Conservation (phyloP, 805 yeast species). For the Millerozyma miso region DNA sequence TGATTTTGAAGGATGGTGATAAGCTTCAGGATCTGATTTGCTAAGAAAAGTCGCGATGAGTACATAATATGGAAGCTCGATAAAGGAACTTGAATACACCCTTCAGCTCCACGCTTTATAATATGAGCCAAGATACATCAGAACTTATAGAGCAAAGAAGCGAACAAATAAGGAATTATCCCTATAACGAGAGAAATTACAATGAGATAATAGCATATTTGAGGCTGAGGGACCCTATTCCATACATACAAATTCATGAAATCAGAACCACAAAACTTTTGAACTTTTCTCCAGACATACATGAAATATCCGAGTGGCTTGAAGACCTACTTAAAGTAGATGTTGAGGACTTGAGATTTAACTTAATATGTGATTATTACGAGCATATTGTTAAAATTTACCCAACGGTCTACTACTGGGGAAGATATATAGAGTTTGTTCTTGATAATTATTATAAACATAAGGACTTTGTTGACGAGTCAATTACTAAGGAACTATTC, state of each 20-base stretch:
- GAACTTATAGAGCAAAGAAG: conserved; percentile 8
- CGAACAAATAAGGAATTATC: conserved; percentile 8
- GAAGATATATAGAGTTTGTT: conserved; percentile 14
- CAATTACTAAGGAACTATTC: conserved; percentile 9
- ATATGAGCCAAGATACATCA: conserved; percentile 3
- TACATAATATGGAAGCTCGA: too few relatives aligned
- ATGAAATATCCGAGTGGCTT: conserved; percentile 14
- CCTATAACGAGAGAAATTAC: conserved; percentile 11
- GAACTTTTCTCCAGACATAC: conserved; percentile 7
- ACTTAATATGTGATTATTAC: conserved; percentile 12
- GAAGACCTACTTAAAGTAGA: conserved; percentile 14
- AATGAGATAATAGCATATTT: conserved; percentile 13
- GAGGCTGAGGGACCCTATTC: conserved; percentile 1
- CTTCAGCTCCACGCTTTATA: too few relatives aligned
- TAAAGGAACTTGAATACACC: too few relatives aligned
- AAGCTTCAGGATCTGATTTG: conserved; percentile 1
- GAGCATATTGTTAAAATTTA: conserved; percentile 12
- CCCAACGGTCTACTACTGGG: conserved; percentile 20
- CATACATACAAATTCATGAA: conserved; percentile 1
- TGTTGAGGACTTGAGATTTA: conserved; percentile 6
- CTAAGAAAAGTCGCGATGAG: not conserved
- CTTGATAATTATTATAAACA: conserved; percentile 2
- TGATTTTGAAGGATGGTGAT: conserved; percentile 21
- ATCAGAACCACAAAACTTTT: conserved; percentile 8
- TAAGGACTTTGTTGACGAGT: conserved; percentile 2